phyloP scores from a whole-genome alignment of 306 rosid species.

The Fagus crenata region DNA sequence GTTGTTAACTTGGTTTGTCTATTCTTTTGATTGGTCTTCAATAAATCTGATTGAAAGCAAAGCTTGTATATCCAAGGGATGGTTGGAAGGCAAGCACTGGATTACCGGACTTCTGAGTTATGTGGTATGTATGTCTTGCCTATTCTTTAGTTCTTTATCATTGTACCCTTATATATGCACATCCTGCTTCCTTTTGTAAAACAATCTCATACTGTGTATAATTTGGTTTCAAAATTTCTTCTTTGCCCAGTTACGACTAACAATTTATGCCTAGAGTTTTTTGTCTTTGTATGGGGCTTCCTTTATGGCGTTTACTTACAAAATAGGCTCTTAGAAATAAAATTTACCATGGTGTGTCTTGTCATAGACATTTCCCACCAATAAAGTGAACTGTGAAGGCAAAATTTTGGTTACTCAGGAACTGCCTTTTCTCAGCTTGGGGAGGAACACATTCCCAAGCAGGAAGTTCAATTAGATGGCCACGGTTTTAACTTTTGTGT shows the following conservation, averaged over 20 bases:
- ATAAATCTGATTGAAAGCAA: conserved; percentile 1
- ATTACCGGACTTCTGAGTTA: neutral
- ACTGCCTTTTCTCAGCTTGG: too few relatives aligned
- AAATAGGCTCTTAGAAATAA: too few relatives aligned
- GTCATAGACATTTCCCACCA: too few relatives aligned
- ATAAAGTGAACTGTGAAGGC: too few relatives aligned
- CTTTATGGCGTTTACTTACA: neutral
- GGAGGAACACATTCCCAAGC: too few relatives aligned
- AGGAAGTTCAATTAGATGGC: too few relatives aligned
- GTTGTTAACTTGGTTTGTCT: conserved; percentile 25
- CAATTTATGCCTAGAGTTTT: neutral
- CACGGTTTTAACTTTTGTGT: too few relatives aligned
- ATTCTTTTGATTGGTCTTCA: conserved; percentile 4
- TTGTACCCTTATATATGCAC: neutral
- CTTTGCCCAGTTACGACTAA: neutral
- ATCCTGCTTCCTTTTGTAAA: neutral
- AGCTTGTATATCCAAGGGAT: neutral
- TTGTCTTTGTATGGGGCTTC: neutral
- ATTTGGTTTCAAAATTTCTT: neutral
- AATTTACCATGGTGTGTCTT: too few relatives aligned
- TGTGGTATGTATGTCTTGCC: conserved; percentile 1
- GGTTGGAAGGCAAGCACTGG: neutral
- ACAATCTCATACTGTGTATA: neutral
- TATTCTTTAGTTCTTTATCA: neutral
- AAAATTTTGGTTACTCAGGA: too few relatives aligned